These are phyloP conservation scores for Ceratocystis alfenasii DNA, from an alignment of 2,329 filamentous ascomycete species.

Conservation along the genomic window DNA sequence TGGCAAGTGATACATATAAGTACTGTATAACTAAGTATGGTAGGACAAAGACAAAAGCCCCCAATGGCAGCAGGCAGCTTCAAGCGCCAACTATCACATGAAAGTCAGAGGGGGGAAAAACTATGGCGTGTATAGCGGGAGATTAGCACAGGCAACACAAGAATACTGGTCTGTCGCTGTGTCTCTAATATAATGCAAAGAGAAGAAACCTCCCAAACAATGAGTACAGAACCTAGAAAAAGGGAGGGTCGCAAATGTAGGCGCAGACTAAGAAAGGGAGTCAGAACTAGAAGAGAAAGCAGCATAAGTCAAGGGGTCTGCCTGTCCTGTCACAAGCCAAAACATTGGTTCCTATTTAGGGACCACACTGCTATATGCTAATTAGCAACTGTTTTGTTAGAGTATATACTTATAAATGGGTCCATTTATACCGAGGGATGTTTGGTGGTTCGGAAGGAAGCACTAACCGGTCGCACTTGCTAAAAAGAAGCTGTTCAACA, in stretches of 20 bases:
- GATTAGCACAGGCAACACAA: neutral
- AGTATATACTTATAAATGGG: neutral
- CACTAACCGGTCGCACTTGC: neutral
- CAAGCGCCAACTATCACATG: neutral
- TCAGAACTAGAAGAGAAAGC: neutral
- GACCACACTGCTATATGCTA: neutral
- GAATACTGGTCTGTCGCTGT: no score
- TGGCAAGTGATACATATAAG: neutral
- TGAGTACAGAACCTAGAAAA: no score
- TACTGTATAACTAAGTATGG: neutral
- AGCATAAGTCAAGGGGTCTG: conserved; percentile 3
- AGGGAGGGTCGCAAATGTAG: neutral
- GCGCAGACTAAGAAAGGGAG: neutral
- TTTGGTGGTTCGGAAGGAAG: neutral
- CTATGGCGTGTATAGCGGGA: no score
- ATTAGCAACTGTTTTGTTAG: neutral
- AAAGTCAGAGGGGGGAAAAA: neutral
- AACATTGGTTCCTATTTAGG: neutral
- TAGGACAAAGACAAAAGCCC: neutral
- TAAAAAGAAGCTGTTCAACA: neutral
- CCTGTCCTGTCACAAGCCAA: conserved; percentile 6
- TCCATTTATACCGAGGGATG: conserved; percentile 2
- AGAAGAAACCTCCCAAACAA: no score
- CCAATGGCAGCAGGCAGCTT: neutral
- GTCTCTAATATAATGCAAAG: no score